Evolutionary conservation across 306 rosid genomes (phyloP).

Genomic region (Quercus wislizeni): DNA sequence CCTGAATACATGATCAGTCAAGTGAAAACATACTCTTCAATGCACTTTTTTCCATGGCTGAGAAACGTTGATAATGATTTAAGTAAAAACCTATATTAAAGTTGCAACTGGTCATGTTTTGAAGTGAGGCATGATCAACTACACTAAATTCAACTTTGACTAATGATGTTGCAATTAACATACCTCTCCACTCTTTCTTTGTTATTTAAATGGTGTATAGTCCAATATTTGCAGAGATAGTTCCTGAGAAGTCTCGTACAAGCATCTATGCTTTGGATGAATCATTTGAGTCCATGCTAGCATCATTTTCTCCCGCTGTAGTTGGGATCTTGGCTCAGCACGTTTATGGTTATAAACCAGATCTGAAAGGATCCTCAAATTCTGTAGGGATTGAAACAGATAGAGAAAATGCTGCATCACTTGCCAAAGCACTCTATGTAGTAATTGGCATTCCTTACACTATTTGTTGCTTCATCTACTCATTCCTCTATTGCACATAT

Average conservation of each 20-base stretch:
- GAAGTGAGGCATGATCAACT: neutral
- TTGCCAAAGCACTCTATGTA: conserved; percentile 68
- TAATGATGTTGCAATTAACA: neutral
- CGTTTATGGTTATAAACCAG: conserved; percentile 60
- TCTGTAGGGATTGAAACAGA: conserved; percentile 52
- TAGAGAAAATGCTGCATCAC: conserved; percentile 74
- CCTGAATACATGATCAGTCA: no score
- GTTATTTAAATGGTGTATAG: conserved; percentile 37
- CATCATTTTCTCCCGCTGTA: conserved; percentile 75
- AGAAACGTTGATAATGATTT: neutral
- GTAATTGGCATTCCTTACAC: conserved; percentile 59
- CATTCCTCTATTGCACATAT: conserved; percentile 71
- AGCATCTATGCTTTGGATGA: conserved; percentile 73
- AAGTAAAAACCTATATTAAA: neutral
- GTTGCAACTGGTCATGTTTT: neutral
- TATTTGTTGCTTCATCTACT: conserved; percentile 54
- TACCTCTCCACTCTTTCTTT: neutral
- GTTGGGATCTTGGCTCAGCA: conserved; percentile 73
- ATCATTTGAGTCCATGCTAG: conserved; percentile 60
- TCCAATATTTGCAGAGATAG: conserved; percentile 97
- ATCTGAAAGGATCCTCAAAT: conserved; percentile 48
- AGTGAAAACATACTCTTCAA: neutral
- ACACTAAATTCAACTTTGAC: neutral
- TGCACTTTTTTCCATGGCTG: neutral
- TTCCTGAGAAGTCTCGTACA: conserved; percentile 77